Base-by-base conservation (phyloP, 345 rosid genomes). In the Aquilaria sinensis region DNA sequence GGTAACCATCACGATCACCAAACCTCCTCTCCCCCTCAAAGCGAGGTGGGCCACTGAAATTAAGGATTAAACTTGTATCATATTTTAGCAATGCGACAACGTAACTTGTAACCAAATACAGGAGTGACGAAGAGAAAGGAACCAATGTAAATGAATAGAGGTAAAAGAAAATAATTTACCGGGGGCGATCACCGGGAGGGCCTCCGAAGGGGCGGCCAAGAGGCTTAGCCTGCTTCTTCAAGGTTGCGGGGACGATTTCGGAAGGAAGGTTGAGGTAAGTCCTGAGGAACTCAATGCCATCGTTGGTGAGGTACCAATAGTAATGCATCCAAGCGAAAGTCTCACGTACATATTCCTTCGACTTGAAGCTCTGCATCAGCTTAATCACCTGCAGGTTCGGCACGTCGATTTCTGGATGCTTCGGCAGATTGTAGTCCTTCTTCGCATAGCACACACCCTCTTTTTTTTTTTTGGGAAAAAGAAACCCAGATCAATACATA, bases 291-390 rank as follows among this genome's bases (percentile, higher is more conserved):
- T 85, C 95, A 43, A 92, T 92, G 61, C 98, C 98, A 61, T 86
- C 92, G 66, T 92, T 82, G 11, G 96, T 92, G 45, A 92, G 86
- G 75, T 77, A 92, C 98, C 98, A 89, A 67, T 89, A 92, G 69
- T 92, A 89, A 64, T 92, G 98, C 96, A 92, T 92, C 98, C 98
- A 92, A 12, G 96, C 96, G 63, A 92, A 92, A 8, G 96, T 92
- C 83, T 89, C 98, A 0, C 84, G 71, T 2, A 89, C 98, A 57
- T 86, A 89, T 75, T 92, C 98, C 89, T 89, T 92, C 0, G 98
- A 92, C 69, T 92, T 89, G 74, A 92, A 92, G 71, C 94, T 86
- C 72, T 91, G 96, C 97, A 91, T 91, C 77, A 88, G 64, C 92
- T 91, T 91, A 60, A 91, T 91, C n/a, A 91, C 96, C 68, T 91